Evolutionary conservation across 1,284 basidiomycete genomes (phyloP).

Genomic region (Apiotrichum montevideense): DNA sequence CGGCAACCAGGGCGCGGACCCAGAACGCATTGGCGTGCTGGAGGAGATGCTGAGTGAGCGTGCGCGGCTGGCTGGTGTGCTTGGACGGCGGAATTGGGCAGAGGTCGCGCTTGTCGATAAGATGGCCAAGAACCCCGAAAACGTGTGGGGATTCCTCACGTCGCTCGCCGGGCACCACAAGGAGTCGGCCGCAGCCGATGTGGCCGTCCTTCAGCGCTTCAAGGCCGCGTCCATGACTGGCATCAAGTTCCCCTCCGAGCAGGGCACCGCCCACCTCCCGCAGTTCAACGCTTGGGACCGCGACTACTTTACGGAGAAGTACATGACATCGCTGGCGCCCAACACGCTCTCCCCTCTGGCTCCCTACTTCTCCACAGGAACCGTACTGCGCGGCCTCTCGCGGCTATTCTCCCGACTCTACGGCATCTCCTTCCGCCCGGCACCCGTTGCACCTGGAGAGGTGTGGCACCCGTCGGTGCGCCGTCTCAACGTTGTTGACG

Average conservation of each 20-base stretch:
- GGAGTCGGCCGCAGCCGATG: conserved; percentile 65
- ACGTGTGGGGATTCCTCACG: conserved; percentile 75
- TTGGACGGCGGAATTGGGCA: conserved; percentile 75
- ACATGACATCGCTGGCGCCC: conserved; percentile 45
- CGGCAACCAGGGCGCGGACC: conserved; percentile 57
- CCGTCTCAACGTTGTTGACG: conserved; percentile 80
- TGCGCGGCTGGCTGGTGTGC: conserved; percentile 69
- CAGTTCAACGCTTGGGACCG: conserved; percentile 85
- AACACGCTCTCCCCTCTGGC: conserved; percentile 57
- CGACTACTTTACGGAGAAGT: conserved; percentile 62
- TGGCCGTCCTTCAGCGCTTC: conserved; percentile 62
- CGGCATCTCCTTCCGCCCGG: conserved; percentile 68
- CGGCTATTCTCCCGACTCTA: conserved; percentile 78
- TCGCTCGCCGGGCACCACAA: conserved; percentile 69
- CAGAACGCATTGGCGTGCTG: conserved; percentile 52
- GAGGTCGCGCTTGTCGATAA: conserved; percentile 82
- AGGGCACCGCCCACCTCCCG: conserved; percentile 47
- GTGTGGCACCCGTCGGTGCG: conserved; percentile 84
- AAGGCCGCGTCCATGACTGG: conserved; percentile 63
- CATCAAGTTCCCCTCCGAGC: conserved; percentile 7
- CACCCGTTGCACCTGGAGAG: conserved; percentile 64
- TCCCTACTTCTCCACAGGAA: conserved; percentile 67
- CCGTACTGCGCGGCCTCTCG: conserved; percentile 78
- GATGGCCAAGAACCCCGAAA: conserved; percentile 89
- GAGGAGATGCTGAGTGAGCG: conserved; percentile 70